Evolutionary conservation across 805 yeast genomes (phyloP), one percentile per base, ranked within the genome.

Genomic region (Kodamaea leandrae): DNA sequence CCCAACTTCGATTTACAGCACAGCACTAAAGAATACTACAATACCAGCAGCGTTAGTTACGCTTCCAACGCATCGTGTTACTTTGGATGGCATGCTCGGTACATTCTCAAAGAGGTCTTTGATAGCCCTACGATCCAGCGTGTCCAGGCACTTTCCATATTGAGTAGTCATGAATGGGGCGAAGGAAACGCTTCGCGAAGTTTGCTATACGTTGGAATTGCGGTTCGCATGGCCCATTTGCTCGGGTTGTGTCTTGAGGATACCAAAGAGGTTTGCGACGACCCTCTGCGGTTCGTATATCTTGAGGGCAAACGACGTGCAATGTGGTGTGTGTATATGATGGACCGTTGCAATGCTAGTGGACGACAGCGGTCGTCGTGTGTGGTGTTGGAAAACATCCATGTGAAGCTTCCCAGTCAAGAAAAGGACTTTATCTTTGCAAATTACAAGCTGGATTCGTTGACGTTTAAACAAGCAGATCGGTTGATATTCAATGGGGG

Each of bases 151-250:
- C 47, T 67, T 20, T 43, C 63, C 1, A 58, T 67, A 37, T 45
- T 66, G 4, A 61, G 68, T 39, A 57, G 65, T 41, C 71, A 66
- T 51, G 70, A 66, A 47, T 66, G 72, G 71, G 71, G 71, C 1
- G 67, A 63, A 41, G 61, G 59, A 13, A 61, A 63, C 43, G 60
- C 56, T n/a, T 56, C 68, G 3, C 44, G 71, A 38, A 62, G 68
- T 41, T 65, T 54, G 39, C 44, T 64, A 6, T 66, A 66, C 29
- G 55, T 61, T 17, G 71, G 71, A n/a, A 57, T 66, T 12, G 71
- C 71, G 2, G 61, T 68, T 0, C 48, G 71, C 41, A 67, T 67
- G 72, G 63, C 66, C 0, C 45, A 61, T 3, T 57, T 65, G 4
- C 41, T 65, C 20, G 69, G 68, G 1, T 40, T 65, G 9, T 61